These are phyloP conservation scores for Angomonas desouzai DNA, from an alignment of 208 protist species.

Conservation along the genomic window DNA sequence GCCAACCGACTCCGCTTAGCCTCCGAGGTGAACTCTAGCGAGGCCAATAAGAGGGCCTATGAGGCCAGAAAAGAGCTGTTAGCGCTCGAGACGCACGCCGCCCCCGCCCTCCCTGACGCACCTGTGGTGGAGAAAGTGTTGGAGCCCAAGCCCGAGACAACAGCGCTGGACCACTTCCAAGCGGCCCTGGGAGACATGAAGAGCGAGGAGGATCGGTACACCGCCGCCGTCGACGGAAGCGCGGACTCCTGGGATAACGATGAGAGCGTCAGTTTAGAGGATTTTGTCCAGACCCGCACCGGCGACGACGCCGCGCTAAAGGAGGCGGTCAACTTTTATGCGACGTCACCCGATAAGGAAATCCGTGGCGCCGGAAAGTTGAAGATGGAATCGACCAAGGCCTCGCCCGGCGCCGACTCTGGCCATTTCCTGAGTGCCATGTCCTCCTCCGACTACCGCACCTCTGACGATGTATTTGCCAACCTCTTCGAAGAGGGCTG, in stretches of 20 bases:
- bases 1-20: conserved; percentile 59
- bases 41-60: conserved; percentile 57
- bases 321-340: conserved; percentile 6
- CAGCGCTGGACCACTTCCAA: conserved; percentile 17
- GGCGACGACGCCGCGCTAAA: conserved; percentile 7
- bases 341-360: background rate
- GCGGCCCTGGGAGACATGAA: conserved; percentile 17
- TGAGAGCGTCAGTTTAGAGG: conserved; percentile 3
- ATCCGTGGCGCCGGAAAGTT: background rate
- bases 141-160: background rate
- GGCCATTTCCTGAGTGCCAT: conserved; percentile 3
- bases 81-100: conserved; percentile 47
- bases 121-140: background rate
- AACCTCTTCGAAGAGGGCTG: conserved; percentile 83
- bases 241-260: background rate
- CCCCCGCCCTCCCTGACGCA: background rate
- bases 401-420: conserved; percentile 2
- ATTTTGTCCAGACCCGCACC: background rate
- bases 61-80: conserved; percentile 63
- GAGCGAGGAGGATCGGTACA: conserved; percentile 6
- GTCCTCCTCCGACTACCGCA: conserved; percentile 16
- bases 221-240: background rate
- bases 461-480: conserved; percentile 63
- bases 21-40: conserved; percentile 46
- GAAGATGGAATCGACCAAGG: background rate